Percentiles rank a stretch among this genome's conserved stretches.
Conservation (phyloP, 2,329 filamentous ascomycete genomes). For the Colletotrichum chrysophilum region DNA sequence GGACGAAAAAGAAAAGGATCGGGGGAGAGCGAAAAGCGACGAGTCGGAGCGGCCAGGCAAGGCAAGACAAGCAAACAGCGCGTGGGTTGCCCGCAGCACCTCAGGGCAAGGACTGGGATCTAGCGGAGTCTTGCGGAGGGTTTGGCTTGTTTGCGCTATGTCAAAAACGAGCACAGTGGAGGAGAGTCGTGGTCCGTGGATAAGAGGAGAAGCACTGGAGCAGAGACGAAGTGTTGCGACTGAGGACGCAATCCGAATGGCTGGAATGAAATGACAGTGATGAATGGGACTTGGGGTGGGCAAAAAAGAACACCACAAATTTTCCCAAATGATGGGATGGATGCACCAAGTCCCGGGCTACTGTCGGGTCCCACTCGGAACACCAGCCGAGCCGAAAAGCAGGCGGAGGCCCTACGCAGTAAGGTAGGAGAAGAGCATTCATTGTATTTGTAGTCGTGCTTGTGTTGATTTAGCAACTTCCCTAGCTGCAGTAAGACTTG, state of each 20-base stretch:
- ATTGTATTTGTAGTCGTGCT: neutral
- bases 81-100: neutral
- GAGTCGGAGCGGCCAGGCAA: neutral
- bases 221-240: neutral
- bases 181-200: neutral
- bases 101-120: neutral
- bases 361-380: constrained; percentile 3
- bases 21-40: neutral
- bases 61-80: neutral
- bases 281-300: neutral
- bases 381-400: constrained; percentile 16
- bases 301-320: neutral
- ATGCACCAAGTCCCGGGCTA: neutral
- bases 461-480: neutral
- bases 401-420: neutral
- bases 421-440: neutral
- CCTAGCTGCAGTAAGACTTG: neutral
- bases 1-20: neutral
- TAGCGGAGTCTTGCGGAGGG: constrained; percentile 21
- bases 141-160: neutral
- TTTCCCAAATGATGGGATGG: neutral
- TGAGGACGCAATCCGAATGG: constrained; percentile 16
- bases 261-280: constrained; percentile 9
- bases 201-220: neutral
- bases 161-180: neutral